A percentile compares a stretch with the other conserved stretches of the same genome.
phyloP scores from a whole-genome alignment of 495 filamentous ascomycete species.

The Friedmanniomyces endolithicus region DNA sequence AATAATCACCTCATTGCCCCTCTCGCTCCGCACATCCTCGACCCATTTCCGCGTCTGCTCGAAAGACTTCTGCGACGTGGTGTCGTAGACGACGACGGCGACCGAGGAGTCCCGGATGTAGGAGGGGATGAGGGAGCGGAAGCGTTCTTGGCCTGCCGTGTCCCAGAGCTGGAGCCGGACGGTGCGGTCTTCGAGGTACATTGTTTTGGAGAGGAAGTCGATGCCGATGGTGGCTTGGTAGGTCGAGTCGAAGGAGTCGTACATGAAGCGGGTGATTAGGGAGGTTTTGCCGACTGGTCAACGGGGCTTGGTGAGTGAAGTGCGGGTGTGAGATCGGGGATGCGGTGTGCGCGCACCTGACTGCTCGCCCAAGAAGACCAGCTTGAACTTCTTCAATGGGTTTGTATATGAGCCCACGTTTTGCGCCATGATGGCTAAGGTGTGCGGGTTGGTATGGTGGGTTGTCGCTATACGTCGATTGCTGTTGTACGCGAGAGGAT shows the following conservation, averaged over 20 bases:
- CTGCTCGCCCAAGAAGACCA: slow-evolving; percentile 95
- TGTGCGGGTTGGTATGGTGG: neutral
- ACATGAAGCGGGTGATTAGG: slow-evolving; percentile 98
- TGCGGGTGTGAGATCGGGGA: neutral
- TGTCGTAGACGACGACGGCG: slow-evolving; percentile 96
- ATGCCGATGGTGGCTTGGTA: slow-evolving; percentile 99
- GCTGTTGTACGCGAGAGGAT: too few species aligned
- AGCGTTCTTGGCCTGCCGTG: slow-evolving; percentile 93
- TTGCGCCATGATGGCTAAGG: slow-evolving; percentile 39
- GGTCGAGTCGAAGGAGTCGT: slow-evolving; percentile 99
- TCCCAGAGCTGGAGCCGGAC: slow-evolving; percentile 97
- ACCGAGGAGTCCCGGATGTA: slow-evolving; percentile 97
- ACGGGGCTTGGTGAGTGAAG: neutral
- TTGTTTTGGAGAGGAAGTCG: slow-evolving; percentile 99
- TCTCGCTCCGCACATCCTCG: slow-evolving; percentile 90
- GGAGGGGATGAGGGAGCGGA: slow-evolving; percentile 89
- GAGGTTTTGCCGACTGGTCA: slow-evolving; percentile 88
- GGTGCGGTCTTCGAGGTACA: slow-evolving; percentile 98
- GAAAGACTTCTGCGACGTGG: slow-evolving; percentile 92
- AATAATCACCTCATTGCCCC: slow-evolving; percentile 96
- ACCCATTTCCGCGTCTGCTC: slow-evolving; percentile 99
- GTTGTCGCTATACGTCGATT: neutral
- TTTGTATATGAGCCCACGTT: slow-evolving; percentile 77
- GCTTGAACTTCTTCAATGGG: slow-evolving; percentile 98
- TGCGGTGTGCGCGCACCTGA: slow-evolving; percentile 56